Evolutionary conservation across 1,284 basidiomycete genomes (phyloP), one percentile per base, ranked within the genome.

Genomic region (Naganishia cerealis): DNA sequence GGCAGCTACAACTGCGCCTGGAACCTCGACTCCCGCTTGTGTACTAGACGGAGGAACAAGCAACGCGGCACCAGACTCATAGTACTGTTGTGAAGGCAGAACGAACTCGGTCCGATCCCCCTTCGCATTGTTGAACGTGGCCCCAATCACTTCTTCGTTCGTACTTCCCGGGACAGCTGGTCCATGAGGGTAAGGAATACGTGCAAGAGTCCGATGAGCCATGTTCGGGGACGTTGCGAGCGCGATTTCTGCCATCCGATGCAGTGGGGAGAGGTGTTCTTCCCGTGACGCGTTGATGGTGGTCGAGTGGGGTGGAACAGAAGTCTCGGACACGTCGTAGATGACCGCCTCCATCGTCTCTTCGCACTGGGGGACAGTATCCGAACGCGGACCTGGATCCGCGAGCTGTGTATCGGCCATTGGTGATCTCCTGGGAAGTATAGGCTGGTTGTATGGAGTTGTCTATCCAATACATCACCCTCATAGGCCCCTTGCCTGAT

Each of bases 1-100:
- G 88, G 57, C 26, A 16, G 57, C 29, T 7, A 26, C 8, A 6
- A 33, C 29, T 33, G 29, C 29, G 29, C 29, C 3, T 33, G 29
- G 2, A 3, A 3, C 29, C 6, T 33, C 29, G 29, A 33, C 6
- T 33, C 29, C 29, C 29, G 46, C 46, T 50, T n/a, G 46, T 24
- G 46, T 24, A 24, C 8, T 50, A 24, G 50, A 26, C 10, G 61
- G 6, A 21, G 61, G 50, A n/a, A 54, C 48, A 29, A 54, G 40
- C n/a, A 63, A 24, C 38, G 50, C 38, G 18, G 50, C 39, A 29
- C 50, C 61, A 24, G 61, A 54, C 33, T 42, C 29, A 24, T 63
- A 63, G 33, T 63, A 63, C 18, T 63, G 61, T 24, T 63, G 50
- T 36, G 61, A 63, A 18, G 61, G 61, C 21, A 63, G 29, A 9